phyloP scores from a whole-genome alignment of 495 filamentous ascomycete species.

The Penicillium psychrofluorescens region DNA sequence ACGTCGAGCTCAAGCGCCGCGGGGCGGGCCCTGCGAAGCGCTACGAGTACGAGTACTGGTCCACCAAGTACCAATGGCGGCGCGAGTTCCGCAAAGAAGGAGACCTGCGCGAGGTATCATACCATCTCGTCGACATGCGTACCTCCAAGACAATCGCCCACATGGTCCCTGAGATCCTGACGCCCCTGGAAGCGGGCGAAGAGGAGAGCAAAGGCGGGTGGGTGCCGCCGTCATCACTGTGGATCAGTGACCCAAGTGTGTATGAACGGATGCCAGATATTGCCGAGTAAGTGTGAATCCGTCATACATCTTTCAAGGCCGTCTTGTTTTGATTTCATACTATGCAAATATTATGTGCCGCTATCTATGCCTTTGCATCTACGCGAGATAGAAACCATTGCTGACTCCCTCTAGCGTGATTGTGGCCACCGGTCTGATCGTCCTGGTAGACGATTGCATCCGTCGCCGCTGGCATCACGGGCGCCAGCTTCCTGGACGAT shows the following conservation, averaged over 20 bases:
- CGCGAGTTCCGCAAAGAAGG: slow-evolving; percentile 58
- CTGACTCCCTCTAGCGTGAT: slow-evolving; percentile 54
- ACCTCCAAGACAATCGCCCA: slow-evolving; percentile 63
- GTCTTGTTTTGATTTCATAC: slow-evolving; percentile 1
- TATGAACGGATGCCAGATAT: slow-evolving; percentile 66
- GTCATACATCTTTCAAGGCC: neutral
- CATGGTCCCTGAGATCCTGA: slow-evolving; percentile 74
- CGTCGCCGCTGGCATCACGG: slow-evolving; percentile 67
- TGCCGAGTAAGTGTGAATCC: slow-evolving; percentile 71
- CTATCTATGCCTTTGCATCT: slow-evolving; percentile 16
- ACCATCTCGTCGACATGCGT: slow-evolving; percentile 66
- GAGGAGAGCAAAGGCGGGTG: slow-evolving; percentile 80
- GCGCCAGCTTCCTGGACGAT: slow-evolving; percentile 41
- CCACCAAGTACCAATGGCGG: slow-evolving; percentile 78
- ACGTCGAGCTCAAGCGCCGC: slow-evolving; percentile 71
- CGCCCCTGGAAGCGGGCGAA: slow-evolving; percentile 58
- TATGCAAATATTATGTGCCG: neutral
- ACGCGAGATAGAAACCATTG: too few species aligned
- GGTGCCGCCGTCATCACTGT: slow-evolving; percentile 85
- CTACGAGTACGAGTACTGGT: slow-evolving; percentile 93
- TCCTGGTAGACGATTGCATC: slow-evolving; percentile 89
- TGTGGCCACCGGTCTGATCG: slow-evolving; percentile 81
- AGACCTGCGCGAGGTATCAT: slow-evolving; percentile 57
- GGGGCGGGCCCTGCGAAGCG: slow-evolving; percentile 64
- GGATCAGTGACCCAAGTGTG: slow-evolving; percentile 68